Evolutionary conservation across 2,329 filamentous ascomycete genomes (phyloP).

Genomic region (Phaeosphaeriaceae sp.): DNA sequence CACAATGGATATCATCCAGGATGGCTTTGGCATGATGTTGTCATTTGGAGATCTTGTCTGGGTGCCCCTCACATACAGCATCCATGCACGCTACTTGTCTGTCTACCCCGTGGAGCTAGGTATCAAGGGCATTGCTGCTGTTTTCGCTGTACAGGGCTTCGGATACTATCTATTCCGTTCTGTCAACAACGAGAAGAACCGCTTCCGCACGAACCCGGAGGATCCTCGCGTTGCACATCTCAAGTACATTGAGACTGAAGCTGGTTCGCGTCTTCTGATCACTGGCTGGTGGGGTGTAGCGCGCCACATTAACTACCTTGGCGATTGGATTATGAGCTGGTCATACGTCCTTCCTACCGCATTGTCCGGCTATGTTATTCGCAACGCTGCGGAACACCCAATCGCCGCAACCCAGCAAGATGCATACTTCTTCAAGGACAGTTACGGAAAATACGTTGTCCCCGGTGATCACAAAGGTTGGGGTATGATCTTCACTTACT

Average conservation of each 20-base stretch:
- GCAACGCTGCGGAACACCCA: constrained; percentile 51
- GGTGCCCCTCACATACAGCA: constrained; percentile 88
- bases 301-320: constrained; percentile 94
- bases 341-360: constrained; percentile 87
- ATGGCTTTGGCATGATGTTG: constrained; percentile 96
- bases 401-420: constrained; percentile 53
- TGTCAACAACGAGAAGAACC: constrained; percentile 95
- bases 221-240: constrained; percentile 81
- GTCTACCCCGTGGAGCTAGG: constrained; percentile 83
- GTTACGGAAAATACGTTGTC: constrained; percentile 69
- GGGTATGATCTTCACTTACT: constrained; percentile 90
- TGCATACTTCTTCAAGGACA: constrained; percentile 61
- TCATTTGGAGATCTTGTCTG: constrained; percentile 91
- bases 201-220: constrained; percentile 84
- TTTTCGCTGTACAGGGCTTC: constrained; percentile 69
- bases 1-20: constrained; percentile 91
- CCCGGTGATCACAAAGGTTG: constrained; percentile 78
- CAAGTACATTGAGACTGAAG: constrained; percentile 82
- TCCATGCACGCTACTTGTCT: constrained; percentile 84
- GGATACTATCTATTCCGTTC: constrained; percentile 94
- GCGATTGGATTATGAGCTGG: constrained; percentile 95
- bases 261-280: constrained; percentile 79
- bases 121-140: constrained; percentile 65
- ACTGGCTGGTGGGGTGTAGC: constrained; percentile 94
- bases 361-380: constrained; percentile 78